Percentiles rank a stretch among this genome's conserved stretches.
Conservation (phyloP, 208 protist genomes). For the Leishmania tropica region DNA sequence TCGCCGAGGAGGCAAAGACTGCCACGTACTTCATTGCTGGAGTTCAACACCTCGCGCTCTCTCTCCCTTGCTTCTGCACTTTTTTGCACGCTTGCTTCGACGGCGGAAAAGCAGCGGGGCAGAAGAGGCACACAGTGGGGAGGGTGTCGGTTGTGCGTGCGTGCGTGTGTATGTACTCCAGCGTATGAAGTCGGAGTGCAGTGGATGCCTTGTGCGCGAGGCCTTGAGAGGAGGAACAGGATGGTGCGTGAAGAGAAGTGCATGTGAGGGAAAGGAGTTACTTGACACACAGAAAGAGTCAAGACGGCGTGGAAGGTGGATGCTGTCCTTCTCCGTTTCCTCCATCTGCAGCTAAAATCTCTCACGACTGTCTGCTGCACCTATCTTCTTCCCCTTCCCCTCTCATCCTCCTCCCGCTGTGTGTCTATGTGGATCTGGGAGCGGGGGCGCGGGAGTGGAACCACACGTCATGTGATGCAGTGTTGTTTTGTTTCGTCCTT, state of each 20-base stretch:
- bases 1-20: constrained; percentile 69
- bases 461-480: neutral
- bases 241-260: neutral
- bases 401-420: neutral
- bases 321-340: neutral
- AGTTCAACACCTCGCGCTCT: neutral
- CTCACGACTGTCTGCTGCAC: neutral
- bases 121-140: neutral
- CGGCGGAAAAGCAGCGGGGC: neutral
- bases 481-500: neutral
- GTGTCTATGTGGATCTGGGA: neutral
- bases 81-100: neutral
- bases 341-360: neutral
- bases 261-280: neutral
- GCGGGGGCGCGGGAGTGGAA: neutral
- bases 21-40: constrained; percentile 50
- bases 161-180: neutral
- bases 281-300: neutral
- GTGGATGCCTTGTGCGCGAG: neutral
- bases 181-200: neutral
- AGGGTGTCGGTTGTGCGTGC: neutral
- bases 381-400: neutral
- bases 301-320: neutral
- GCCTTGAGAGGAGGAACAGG: neutral
- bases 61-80: neutral